Evolutionary conservation across 441 rosid species (phyloP), one percentile per base, ranked within the genome.

Genomic region (Pelargonium fulgidum): DNA sequence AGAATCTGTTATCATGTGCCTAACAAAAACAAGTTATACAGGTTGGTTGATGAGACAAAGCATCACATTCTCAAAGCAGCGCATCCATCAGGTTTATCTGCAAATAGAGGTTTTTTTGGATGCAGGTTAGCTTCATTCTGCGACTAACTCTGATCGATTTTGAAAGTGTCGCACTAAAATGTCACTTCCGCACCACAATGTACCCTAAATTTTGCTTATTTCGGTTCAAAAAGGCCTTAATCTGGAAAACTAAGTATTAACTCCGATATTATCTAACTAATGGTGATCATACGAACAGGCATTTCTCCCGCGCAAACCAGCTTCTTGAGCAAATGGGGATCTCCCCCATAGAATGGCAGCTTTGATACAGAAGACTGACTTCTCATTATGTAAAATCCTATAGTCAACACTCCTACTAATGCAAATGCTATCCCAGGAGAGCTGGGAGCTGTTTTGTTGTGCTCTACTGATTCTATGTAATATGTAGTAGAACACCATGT

Each of bases 81-180:
- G 20, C 99, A 93, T 85, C 99, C 99, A 48, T 93, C 99, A 76
- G 99, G 99, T 75, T 86, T 93, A 81, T 93, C 99, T 41, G 99
- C 99, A 71, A 77, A 91, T 64, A 82, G 86, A 80, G 99, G 99
- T 78, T 93, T 89, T 85, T 93, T 93, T 73, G 90, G 93, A 74
- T 93, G 99, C 96, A 87, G 96, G 97, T 91, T 73, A 75, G 82
- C 73, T 76, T 70, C 39, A 9, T 56, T 74, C 41, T 41, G 36
- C 20, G 7, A 20, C 36, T 26, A 42, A 66, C 58, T 16, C 29
- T 19, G 48, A 29, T 61, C 14, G 20, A 72, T 22, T 10, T 19
- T 63, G 33, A 22, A 22, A 22, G 24, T 22, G 24, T 22, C 58
- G 9, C 5, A 11, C 71, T 65, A 56, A 48, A 65, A 47, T 68